phyloP scores from a whole-genome alignment of 1,284 basidiomycete species.

The Pholiota adiposa region DNA sequence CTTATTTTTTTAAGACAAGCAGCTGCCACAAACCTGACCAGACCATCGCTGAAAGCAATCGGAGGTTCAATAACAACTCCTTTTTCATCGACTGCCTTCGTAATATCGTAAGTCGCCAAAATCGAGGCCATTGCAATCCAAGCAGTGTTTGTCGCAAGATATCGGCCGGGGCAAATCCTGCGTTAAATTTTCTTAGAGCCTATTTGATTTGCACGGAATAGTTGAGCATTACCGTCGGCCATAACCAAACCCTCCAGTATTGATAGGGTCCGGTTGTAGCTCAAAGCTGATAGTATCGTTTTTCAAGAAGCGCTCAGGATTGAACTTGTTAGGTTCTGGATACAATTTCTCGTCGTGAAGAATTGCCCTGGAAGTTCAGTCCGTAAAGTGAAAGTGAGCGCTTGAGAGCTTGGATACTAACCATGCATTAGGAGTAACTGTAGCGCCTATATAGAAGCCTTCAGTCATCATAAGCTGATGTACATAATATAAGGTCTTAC shows the following conservation, averaged over 20 bases:
- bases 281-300: slow-evolving; percentile 31
- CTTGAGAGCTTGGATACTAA: slow-evolving; percentile 19
- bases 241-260: slow-evolving; percentile 39
- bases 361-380: slow-evolving; percentile 36
- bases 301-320: slow-evolving; percentile 40
- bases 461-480: background rate
- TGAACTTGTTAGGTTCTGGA: slow-evolving; percentile 41
- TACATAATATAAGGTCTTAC: slow-evolving; percentile 20
- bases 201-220: background rate
- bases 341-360: slow-evolving; percentile 41
- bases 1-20: background rate
- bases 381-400: background rate
- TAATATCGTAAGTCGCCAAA: slow-evolving; percentile 27
- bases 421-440: slow-evolving; percentile 39
- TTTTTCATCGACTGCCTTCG: slow-evolving; percentile 22
- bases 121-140: slow-evolving; percentile 41
- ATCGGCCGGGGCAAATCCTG: slow-evolving; percentile 42
- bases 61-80: slow-evolving; percentile 27
- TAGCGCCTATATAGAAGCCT: slow-evolving; percentile 14
- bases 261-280: slow-evolving; percentile 24
- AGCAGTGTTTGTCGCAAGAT: slow-evolving; percentile 37
- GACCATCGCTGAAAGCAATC: slow-evolving; percentile 21
- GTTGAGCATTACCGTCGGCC: slow-evolving; percentile 33
- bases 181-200: too few relatives aligned
- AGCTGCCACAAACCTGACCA: slow-evolving; percentile 16